Evolutionary conservation across 2,329 filamentous ascomycete species (phyloP).

Genomic region (Celoporthe dispersa): DNA sequence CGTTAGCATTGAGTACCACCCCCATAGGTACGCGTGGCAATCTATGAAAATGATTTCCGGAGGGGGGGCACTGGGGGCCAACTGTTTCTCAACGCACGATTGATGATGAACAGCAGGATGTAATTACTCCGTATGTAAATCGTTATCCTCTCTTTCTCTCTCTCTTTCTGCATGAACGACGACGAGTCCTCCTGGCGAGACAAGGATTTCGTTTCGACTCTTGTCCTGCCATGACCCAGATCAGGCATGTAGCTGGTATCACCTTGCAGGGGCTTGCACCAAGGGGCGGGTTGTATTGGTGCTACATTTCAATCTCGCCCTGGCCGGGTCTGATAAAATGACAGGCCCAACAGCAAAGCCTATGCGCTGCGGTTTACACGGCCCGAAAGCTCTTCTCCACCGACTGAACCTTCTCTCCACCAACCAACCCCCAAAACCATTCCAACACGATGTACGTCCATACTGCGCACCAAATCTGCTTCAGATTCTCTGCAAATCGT

Average conservation of each 20-base stretch:
- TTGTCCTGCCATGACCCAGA: not conserved
- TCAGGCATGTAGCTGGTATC: not conserved
- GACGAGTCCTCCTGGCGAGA: not conserved
- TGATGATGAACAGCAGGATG: not conserved
- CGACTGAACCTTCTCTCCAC: not conserved
- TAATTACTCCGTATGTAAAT: not conserved
- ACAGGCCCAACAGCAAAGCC: not conserved
- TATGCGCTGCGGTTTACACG: not conserved
- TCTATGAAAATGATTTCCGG: not conserved
- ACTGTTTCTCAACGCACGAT: not conserved
- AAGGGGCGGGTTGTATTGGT: not conserved
- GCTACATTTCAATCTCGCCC: conserved; percentile 9
- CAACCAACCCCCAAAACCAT: not conserved
- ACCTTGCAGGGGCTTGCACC: not conserved
- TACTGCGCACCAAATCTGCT: not conserved
- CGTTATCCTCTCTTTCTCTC: not conserved
- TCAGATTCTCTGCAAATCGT: not conserved
- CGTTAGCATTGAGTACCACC: not conserved
- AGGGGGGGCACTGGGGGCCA: not conserved
- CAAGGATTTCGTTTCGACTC: not conserved
- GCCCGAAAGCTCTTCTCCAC: not conserved
- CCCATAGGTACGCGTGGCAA: not conserved
- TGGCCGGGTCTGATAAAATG: not conserved
- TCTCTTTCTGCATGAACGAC: not conserved
- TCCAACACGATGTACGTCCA: not conserved